Evolutionary conservation across 305 asterid genomes (phyloP).

Genomic region (Fraxinus xanthoxyloides): DNA sequence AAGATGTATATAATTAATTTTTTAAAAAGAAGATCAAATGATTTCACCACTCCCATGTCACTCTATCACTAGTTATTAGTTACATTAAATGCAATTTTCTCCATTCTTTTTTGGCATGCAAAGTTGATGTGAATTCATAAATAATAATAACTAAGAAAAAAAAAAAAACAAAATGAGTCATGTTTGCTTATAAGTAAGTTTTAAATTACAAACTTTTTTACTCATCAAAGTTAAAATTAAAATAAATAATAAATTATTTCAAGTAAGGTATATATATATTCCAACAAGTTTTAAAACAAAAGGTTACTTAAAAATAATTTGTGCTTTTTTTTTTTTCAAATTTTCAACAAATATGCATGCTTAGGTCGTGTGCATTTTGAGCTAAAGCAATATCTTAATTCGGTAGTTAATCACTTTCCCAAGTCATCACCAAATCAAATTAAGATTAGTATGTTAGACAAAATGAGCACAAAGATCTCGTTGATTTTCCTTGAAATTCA

Average conservation of each 20-base stretch:
- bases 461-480: constrained; percentile 28
- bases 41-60: background rate
- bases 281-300: background rate
- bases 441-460: constrained; percentile 28
- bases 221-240: background rate
- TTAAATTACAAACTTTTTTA: background rate
- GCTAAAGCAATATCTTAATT: background rate
- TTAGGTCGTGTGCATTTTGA: no score
- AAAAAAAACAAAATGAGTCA: background rate
- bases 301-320: background rate
- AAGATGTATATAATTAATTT: background rate
- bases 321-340: background rate
- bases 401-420: constrained; percentile 30
- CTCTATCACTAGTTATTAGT: background rate
- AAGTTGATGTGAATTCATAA: background rate
- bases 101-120: background rate
- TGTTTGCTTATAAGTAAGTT: background rate
- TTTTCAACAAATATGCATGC: no score
- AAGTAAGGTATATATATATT: background rate
- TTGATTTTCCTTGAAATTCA: constrained; percentile 26
- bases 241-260: background rate
- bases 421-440: constrained; percentile 31
- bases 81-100: background rate
- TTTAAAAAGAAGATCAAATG: background rate
- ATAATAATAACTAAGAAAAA: background rate